Percentiles rank a stretch among this genome's conserved stretches.
These are phyloP conservation scores for Kodamaea hsintzibuensis DNA, from an alignment of 805 yeast genomes.

Conservation along the genomic window DNA sequence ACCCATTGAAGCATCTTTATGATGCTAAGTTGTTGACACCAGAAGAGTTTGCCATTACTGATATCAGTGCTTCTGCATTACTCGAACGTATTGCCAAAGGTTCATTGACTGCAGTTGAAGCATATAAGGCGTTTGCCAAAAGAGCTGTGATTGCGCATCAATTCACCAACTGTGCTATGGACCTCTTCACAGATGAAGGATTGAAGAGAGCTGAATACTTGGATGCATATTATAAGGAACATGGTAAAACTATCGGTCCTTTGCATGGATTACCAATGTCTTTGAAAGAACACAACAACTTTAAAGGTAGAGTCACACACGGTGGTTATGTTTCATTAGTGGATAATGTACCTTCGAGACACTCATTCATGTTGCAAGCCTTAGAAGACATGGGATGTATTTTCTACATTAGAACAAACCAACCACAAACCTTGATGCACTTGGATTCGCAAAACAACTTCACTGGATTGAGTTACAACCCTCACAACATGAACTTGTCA, in stretches of 20 bases:
- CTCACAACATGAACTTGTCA: constrained; percentile 55
- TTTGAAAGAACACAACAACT: constrained; percentile 62
- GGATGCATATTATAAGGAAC: constrained; percentile 50
- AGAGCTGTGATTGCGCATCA: constrained; percentile 65
- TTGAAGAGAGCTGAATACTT: constrained; percentile 53
- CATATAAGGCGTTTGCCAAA: constrained; percentile 64
- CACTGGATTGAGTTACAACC: constrained; percentile 59
- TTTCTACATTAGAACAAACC: constrained; percentile 62
- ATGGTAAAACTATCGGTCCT: constrained; percentile 58
- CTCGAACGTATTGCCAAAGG: constrained; percentile 47
- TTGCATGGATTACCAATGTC: constrained; percentile 69
- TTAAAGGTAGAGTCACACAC: constrained; percentile 54
- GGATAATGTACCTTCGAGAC: constrained; percentile 47
- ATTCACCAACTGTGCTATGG: constrained; percentile 59
- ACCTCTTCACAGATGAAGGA: constrained; percentile 63
- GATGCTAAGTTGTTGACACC: constrained; percentile 36
- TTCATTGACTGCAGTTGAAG: constrained; percentile 49
- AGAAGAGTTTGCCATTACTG: constrained; percentile 46
- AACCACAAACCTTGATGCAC: constrained; percentile 73
- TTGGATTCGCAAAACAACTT: constrained; percentile 62
- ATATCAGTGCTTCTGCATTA: constrained; percentile 42
- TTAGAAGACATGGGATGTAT: constrained; percentile 54
- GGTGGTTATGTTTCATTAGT: constrained; percentile 59
- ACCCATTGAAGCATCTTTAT: constrained; percentile 34
- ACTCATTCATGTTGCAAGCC: constrained; percentile 49